Conservation (phyloP, 2,329 filamentous ascomycete genomes). For the Aspergillus tamarii region DNA sequence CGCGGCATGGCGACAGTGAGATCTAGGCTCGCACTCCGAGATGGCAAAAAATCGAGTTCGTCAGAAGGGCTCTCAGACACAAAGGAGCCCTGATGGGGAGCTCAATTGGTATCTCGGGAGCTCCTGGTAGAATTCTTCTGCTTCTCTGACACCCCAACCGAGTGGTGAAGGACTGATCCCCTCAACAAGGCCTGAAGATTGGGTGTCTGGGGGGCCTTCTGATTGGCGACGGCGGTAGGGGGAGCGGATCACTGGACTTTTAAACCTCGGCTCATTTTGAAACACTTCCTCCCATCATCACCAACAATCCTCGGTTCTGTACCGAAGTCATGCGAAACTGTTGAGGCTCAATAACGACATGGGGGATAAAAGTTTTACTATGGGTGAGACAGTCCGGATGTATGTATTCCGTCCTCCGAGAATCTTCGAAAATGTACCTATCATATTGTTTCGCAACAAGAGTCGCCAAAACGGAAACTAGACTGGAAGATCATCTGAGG, state of each 20-base stretch:
- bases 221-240: not conserved
- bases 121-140: not conserved
- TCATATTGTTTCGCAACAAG: not conserved
- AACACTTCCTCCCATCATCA: not conserved
- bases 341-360: not conserved
- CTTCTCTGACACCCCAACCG: not conserved
- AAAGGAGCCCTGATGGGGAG: not conserved
- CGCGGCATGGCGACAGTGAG: constrained; percentile 17
- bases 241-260: not conserved
- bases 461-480: not conserved
- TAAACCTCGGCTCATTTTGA: not conserved
- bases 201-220: not conserved
- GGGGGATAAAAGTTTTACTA: not conserved
- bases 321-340: not conserved
- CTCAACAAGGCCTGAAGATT: not conserved
- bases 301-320: not conserved
- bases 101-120: not conserved
- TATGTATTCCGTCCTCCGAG: not conserved
- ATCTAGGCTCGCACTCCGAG: not conserved
- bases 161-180: not conserved
- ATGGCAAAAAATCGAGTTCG: not conserved
- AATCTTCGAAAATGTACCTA: not conserved
- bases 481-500: not conserved
- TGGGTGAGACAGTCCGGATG: not conserved
- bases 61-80: not conserved